A percentile compares a stretch with the other conserved stretches of the same genome.
Evolutionary conservation across 2,329 filamentous ascomycete genomes (phyloP).

Genomic region (Trichoderma sp.): DNA sequence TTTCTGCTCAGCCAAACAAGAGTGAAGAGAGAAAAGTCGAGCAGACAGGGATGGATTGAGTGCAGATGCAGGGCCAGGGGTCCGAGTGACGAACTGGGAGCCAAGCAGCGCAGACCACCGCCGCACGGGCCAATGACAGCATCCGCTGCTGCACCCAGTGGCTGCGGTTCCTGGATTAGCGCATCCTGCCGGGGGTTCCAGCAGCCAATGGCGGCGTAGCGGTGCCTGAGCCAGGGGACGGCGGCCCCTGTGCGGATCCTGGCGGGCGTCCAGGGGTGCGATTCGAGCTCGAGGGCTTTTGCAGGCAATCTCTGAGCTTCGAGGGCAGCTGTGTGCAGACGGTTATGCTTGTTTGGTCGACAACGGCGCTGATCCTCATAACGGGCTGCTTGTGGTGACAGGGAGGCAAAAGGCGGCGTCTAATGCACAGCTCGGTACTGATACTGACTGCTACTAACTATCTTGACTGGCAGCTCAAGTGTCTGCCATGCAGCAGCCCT

Average conservation of each 20-base stretch:
- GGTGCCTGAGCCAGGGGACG: constrained; percentile 35
- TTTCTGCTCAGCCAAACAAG: not conserved
- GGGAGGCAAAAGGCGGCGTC: too few relatives aligned
- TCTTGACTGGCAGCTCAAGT: too few relatives aligned
- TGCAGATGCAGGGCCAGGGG: not conserved
- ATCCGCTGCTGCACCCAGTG: constrained; percentile 6
- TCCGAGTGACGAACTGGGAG: constrained; percentile 3
- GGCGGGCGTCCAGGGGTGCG: not conserved
- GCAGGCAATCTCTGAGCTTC: constrained; percentile 7
- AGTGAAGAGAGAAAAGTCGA: too few relatives aligned
- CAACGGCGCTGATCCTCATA: constrained; percentile 23
- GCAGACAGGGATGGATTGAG: too few relatives aligned
- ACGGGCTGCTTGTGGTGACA: not conserved
- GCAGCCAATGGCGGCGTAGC: constrained; percentile 32
- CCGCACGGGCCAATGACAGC: constrained; percentile 24
- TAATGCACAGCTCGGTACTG: too few relatives aligned
- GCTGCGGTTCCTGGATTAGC: constrained; percentile 37
- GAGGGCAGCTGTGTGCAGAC: not conserved
- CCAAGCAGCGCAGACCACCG: not conserved
- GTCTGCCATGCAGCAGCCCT: too few relatives aligned
- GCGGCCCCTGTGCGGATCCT: constrained; percentile 30
- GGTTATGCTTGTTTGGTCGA: constrained; percentile 12
- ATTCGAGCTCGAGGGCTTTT: not conserved
- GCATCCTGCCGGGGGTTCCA: constrained; percentile 27
- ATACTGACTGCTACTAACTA: too few relatives aligned